Evolutionary conservation across 2,329 filamentous ascomycete species (phyloP), one percentile per base, ranked within the genome.

Genomic region (Aspergillus japonicus): DNA sequence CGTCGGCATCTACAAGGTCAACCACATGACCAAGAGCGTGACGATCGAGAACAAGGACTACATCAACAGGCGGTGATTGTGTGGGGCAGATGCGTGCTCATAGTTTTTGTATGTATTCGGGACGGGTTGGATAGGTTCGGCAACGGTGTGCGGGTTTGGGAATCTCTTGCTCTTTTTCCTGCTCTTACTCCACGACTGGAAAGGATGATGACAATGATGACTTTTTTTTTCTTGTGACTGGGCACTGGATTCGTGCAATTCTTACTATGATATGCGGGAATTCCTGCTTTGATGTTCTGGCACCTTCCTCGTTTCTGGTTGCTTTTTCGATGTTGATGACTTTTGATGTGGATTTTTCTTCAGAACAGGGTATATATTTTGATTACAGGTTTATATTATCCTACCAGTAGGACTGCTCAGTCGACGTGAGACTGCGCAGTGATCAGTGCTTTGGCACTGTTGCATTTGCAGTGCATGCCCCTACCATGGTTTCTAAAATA

Each of bases 1-100:
- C 61, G 92, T 99, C 14, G 96, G 96, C 67, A 95, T 99, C 58
- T 99, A 99, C 83, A 99, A 99, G 83, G 95, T 99, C 75, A 98
- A 96, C 78, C 94, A 99, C 77, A 99, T 98, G 87, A 95, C 91
- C 62, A 95, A 94, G 85, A 93, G 90, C 76, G 90, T 95, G 23
- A 92, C 91, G 56, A 92, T 95, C 64, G 91, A 95, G 77, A 95
- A 95, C 78, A 83, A 82, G 66, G 90, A 95, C 77, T 95, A 89
- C 72, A 90, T 90, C 67, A 71, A 65, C 16, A 68, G 72, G 50
- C 72, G 72, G 56, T 73, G 63, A 72, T 68, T 54, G 31, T 26
- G 52, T 44, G 47, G 26, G 26, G n/a, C 53, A 31, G 47, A 51
- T 51, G 52, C 50, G 26, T 61, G 33, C 6, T 51, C 54, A 49